These are phyloP conservation scores for Pseudozyma tsukubaensis DNA, from an alignment of 1,284 basidiomycete species.

Conservation along the genomic window DNA sequence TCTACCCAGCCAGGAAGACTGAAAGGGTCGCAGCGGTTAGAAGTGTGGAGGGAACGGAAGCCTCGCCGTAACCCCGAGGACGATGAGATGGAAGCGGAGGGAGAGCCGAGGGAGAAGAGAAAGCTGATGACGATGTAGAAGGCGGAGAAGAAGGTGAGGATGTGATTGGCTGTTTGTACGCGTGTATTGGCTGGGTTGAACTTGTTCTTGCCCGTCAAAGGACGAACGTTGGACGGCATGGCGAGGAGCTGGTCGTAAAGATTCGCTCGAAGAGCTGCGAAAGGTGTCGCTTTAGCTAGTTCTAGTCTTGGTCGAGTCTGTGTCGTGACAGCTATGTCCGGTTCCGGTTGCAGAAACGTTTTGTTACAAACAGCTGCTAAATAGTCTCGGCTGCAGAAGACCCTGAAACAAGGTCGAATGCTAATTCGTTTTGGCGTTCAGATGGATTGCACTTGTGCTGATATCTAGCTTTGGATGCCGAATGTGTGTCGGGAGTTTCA, in stretches of 20 bases:
- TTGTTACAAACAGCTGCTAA: no score
- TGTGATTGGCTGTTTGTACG: conserved; percentile 18
- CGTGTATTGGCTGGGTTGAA: conserved; percentile 7
- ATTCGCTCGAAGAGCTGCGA: neutral
- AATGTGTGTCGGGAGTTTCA: no score
- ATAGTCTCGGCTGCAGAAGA: no score
- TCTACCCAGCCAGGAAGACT: conserved; percentile 54
- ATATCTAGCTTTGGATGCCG: no score
- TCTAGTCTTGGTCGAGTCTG: no score
- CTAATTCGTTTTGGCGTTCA: no score
- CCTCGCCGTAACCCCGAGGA: conserved; percentile 15
- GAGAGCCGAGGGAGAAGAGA: conserved; percentile 30
- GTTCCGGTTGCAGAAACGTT: no score
- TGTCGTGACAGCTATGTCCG: no score
- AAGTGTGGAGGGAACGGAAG: conserved; percentile 9
- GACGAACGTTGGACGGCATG: conserved; percentile 51
- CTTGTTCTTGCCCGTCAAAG: conserved; percentile 42
- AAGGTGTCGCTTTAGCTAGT: neutral
- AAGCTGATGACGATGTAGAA: conserved; percentile 32
- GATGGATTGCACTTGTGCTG: no score
- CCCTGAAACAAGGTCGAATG: no score
- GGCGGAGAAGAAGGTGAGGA: conserved; percentile 38
- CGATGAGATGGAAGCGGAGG: neutral
- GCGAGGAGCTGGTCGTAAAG: neutral
- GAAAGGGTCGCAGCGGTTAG: conserved; percentile 50